Conservation (phyloP, 2,329 filamentous ascomycete genomes). For the Fusarium goolgardi region DNA sequence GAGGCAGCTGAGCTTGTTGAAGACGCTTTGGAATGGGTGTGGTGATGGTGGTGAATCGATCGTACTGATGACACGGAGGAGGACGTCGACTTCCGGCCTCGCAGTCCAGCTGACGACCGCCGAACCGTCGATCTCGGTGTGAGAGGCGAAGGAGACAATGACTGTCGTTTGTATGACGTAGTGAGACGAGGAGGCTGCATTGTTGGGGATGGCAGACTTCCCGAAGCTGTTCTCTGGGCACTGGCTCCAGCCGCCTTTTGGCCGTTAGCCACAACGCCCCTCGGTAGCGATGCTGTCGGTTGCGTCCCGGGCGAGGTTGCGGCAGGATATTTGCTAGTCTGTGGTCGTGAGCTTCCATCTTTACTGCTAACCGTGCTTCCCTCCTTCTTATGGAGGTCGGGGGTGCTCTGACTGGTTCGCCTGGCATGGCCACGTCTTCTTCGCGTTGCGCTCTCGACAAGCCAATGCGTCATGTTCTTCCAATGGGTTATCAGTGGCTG, state of each 20-base stretch:
- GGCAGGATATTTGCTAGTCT: slow-evolving; percentile 68
- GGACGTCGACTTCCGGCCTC: slow-evolving; percentile 94
- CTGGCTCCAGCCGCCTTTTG: slow-evolving; percentile 49
- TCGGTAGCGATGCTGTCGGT: slow-evolving; percentile 60
- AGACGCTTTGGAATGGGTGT: slow-evolving; percentile 92
- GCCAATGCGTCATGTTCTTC: slow-evolving; percentile 74
- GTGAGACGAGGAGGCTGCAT: slow-evolving; percentile 49
- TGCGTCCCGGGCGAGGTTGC: slow-evolving; percentile 52
- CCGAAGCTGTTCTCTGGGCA: slow-evolving; percentile 40
- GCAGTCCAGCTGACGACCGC: slow-evolving; percentile 82
- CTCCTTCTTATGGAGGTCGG: slow-evolving; percentile 67
- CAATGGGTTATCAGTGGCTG: slow-evolving; percentile 70
- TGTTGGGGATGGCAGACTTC: slow-evolving; percentile 46
- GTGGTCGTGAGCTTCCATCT: slow-evolving; percentile 67
- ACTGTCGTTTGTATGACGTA: slow-evolving; percentile 75
- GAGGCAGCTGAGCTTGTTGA: slow-evolving; percentile 88
- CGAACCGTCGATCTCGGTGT: slow-evolving; percentile 90
- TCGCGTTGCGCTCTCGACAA: slow-evolving; percentile 68
- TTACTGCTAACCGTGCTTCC: slow-evolving; percentile 59
- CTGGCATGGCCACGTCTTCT: slow-evolving; percentile 62
- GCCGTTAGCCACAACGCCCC: slow-evolving; percentile 64
- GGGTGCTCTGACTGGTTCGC: slow-evolving; percentile 67
- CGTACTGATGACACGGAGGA: slow-evolving; percentile 94
- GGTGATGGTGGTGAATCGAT: slow-evolving; percentile 86
- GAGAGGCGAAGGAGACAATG: slow-evolving; percentile 85